Evolutionary conservation across 2,329 filamentous ascomycete genomes (phyloP), one percentile per base, ranked within the genome.

Genomic region (Malbranchea cinnamomea): DNA sequence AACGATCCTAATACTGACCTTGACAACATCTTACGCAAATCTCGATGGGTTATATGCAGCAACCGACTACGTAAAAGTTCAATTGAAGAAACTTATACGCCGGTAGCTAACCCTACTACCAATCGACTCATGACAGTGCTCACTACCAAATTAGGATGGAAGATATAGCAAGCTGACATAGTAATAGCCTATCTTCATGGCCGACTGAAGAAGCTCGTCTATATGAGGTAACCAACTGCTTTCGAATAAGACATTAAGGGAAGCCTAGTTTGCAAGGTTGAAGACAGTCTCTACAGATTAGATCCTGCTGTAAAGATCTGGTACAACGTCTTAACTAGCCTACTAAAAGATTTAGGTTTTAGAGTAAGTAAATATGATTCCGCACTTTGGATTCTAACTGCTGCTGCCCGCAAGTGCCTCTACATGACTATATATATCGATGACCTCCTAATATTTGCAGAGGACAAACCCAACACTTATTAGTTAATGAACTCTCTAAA

Each of bases 221-320:
- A 27, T 27, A 27, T 27, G 25, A 5, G 25, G 13, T 17, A 27
- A 17, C 13, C 25, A 10, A 27, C 25, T 15, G 14, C 14, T 8
- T 27, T 27, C 12, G n/a, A 27, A 17, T 8, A 12, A 14, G 14
- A 17, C n/a, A n/a, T n/a, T n/a, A n/a, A n/a, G n/a, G n/a, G n/a
- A n/a, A n/a, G n/a, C n/a, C n/a, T n/a, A n/a, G 11, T 27, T 10
- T 27, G 25, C 11, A 14, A 8, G 4, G 8, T 27, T 6, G 13
- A 7, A 6, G 3, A 4, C 2, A 16, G 4, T 15, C 12, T 27
- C 2, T 27, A 27, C 3, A 15, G 25, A 5, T 9, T 27, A 9
- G n/a, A 27, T 15, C 11, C 25, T 4, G 2, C 14, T 4, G 8
- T 17, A 3, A 27, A 27, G 9, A 27, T 27, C 5, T 27, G 1